phyloP scores from a whole-genome alignment of 2,329 filamentous ascomycete genomes.

The Ophiostoma ulmi region DNA sequence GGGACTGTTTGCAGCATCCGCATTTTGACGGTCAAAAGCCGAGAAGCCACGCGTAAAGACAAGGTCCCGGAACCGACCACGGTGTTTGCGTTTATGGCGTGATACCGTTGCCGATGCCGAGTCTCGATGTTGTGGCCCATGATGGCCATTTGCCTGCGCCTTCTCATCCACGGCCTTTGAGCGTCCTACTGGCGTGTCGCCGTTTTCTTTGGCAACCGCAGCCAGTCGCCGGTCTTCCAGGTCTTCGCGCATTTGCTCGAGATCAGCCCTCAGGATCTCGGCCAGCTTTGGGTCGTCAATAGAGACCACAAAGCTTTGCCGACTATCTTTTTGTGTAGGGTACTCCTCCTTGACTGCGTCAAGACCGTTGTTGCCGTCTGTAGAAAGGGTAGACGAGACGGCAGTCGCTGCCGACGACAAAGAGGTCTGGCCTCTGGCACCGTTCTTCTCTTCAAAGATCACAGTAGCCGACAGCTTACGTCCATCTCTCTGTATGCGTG shows the following conservation, averaged over 20 bases:
- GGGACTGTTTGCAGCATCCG: constrained; percentile 57
- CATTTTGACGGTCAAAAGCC: constrained; percentile 68
- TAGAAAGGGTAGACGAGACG: constrained; percentile 19
- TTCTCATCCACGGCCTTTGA: neutral
- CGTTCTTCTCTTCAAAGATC: constrained; percentile 26
- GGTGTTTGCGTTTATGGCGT: constrained; percentile 26
- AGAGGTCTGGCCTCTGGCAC: neutral
- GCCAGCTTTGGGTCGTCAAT: constrained; percentile 39
- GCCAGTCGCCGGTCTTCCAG: constrained; percentile 19
- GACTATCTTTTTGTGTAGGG: constrained; percentile 10
- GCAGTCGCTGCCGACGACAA: constrained; percentile 21
- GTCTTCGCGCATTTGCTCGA: constrained; percentile 32
- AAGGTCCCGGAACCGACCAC: constrained; percentile 45
- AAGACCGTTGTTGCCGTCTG: constrained; percentile 8
- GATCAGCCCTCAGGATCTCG: constrained; percentile 35
- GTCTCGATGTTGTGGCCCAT: neutral
- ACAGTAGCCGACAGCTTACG: constrained; percentile 27
- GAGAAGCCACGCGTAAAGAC: constrained; percentile 70
- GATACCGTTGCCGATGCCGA: neutral
- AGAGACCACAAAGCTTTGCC: constrained; percentile 30
- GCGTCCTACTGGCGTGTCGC: neutral
- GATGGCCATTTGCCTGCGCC: neutral
- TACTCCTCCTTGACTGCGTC: constrained; percentile 13
- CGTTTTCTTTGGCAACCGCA: neutral
- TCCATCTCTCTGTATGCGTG: constrained; percentile 14